phyloP scores from a whole-genome alignment of 768 basidiomycete genomes.

The Mycena rosella region DNA sequence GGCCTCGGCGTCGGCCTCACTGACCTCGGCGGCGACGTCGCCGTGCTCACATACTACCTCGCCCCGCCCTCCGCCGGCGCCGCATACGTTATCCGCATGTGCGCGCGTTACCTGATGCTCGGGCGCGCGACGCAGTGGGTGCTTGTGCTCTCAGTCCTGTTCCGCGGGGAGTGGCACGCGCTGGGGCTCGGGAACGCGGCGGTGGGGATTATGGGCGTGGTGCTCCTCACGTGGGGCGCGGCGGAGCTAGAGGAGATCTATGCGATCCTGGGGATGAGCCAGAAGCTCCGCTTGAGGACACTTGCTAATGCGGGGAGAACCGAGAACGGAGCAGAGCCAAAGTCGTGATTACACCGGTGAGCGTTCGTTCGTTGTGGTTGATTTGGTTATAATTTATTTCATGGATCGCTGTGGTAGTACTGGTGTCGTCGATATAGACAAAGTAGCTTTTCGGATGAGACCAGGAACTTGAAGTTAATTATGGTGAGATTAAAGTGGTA shows the following conservation, averaged over 20 bases:
- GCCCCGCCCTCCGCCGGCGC: background rate
- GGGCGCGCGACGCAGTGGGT: constrained; percentile 15
- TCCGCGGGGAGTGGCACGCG: constrained; percentile 15
- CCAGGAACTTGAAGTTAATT: no score
- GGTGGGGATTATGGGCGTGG: background rate
- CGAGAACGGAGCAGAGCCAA: background rate
- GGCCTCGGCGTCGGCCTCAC: constrained; percentile 23
- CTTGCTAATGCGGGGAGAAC: background rate
- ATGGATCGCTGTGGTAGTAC: no score
- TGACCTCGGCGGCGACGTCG: constrained; percentile 22
- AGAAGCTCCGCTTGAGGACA: constrained; percentile 10
- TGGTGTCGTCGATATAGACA: no score
- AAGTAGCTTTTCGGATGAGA: no score
- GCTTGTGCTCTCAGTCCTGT: constrained; percentile 12
- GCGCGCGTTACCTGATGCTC: constrained; percentile 13
- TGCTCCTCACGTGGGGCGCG: constrained; percentile 3
- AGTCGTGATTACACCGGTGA: background rate
- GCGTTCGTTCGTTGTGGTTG: no score
- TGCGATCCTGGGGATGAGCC: constrained; percentile 12
- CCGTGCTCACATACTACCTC: constrained; percentile 27
- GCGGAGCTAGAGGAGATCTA: constrained; percentile 26
- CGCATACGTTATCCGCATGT: background rate
- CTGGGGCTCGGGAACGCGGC: background rate
- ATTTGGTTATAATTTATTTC: no score
- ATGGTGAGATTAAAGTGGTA: no score